Percentiles rank a stretch among this genome's conserved stretches.
Conservation (phyloP, 768 basidiomycete species). For the Auriscalpium microsporum region DNA sequence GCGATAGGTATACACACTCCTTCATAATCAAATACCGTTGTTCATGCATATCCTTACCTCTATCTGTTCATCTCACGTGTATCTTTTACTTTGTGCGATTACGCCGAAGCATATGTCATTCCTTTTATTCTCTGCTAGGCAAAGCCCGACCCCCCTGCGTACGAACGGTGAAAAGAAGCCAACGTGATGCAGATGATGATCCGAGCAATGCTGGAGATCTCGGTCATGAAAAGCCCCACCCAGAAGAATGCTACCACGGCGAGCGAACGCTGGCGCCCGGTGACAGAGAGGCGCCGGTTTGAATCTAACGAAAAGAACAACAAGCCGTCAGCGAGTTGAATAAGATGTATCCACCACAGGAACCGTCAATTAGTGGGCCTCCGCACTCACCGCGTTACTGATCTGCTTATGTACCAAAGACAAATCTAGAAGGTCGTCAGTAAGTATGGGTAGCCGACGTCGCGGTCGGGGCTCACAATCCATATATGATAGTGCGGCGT, state of each 20-base stretch:
- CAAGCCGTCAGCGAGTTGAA: too few species aligned
- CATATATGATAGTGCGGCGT: constrained; percentile 85
- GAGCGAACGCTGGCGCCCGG: constrained; percentile 7
- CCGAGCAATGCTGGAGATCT: too few species aligned
- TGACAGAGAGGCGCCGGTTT: constrained; percentile 6
- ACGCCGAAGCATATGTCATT: constrained; percentile 1
- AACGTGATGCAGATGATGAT: too few species aligned
- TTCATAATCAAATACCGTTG: constrained; percentile 13
- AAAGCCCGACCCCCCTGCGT: too few species aligned
- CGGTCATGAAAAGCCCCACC: too few species aligned
- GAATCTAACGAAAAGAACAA: constrained; percentile 1
- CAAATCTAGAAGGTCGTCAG: constrained; percentile 2
- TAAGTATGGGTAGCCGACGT: neutral
- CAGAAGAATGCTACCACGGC: constrained; percentile 9
- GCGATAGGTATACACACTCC: constrained; percentile 7
- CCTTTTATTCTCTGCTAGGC: neutral
- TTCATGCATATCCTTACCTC: constrained; percentile 9
- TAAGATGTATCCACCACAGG: too few species aligned
- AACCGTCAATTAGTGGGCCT: too few species aligned
- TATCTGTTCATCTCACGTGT: constrained; percentile 7
- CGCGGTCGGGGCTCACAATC: constrained; percentile 59
- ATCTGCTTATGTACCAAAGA: constrained; percentile 15
- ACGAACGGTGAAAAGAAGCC: too few species aligned
- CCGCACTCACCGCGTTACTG: constrained; percentile 9
- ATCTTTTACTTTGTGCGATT: constrained; percentile 3